Conservation (phyloP, 2,329 filamentous ascomycete genomes). For the Pezicula rhizophila region DNA sequence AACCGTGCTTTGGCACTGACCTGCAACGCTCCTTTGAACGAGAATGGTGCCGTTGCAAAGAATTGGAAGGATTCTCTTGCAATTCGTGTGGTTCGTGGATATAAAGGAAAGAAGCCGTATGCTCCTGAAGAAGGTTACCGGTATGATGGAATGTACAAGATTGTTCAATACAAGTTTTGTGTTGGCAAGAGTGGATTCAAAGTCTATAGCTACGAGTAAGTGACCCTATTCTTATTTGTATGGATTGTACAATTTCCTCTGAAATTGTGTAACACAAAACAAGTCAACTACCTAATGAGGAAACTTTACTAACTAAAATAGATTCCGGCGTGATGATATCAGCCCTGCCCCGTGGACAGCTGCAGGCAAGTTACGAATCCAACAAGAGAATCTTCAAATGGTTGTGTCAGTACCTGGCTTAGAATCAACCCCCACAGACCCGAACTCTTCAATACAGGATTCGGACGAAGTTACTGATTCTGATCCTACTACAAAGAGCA, state of each 20-base stretch:
- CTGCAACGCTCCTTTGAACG: not conserved
- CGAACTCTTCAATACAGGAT: too few relatives aligned
- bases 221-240: not conserved
- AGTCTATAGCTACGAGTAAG: not conserved
- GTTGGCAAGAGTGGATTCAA: not conserved
- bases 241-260: not conserved
- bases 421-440: too few relatives aligned
- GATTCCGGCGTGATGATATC: not conserved
- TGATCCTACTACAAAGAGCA: too few relatives aligned
- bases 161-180: not conserved
- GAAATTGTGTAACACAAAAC: too few relatives aligned
- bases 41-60: not conserved
- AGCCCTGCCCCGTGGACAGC: not conserved
- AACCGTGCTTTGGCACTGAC: constrained; percentile 1
- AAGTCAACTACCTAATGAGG: too few relatives aligned
- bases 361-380: not conserved
- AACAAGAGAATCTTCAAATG: not conserved
- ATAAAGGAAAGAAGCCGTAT: not conserved
- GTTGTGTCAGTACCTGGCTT: not conserved
- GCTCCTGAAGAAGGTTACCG: not conserved
- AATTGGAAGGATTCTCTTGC: not conserved
- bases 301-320: not conserved
- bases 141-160: constrained; percentile 1
- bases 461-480: too few relatives aligned
- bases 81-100: not conserved